Evolutionary conservation across 1,284 basidiomycete species (phyloP).

Genomic region (Ceratobasidium sp.): DNA sequence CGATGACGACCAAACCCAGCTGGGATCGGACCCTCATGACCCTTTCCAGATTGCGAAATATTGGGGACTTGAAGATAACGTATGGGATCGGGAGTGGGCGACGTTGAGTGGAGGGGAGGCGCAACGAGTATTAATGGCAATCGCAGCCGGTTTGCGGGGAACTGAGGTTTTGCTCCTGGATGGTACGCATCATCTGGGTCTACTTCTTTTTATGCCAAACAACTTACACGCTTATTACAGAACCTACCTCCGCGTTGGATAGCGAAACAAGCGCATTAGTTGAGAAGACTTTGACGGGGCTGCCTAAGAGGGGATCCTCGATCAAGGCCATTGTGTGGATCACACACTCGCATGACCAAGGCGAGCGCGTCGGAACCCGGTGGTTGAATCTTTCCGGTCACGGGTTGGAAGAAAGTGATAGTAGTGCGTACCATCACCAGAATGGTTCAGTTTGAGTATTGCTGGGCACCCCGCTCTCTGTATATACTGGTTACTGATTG

Average conservation of each 20-base stretch:
- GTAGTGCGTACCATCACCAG: slow-evolving; percentile 7
- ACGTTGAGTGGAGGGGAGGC: slow-evolving; percentile 83
- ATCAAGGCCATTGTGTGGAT: slow-evolving; percentile 84
- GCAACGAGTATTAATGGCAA: slow-evolving; percentile 79
- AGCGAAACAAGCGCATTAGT: slow-evolving; percentile 67
- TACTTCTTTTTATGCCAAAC: background rate
- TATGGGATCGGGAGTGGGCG: slow-evolving; percentile 81
- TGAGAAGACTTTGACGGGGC: slow-evolving; percentile 64
- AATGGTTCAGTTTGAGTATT: slow-evolving; percentile 1
- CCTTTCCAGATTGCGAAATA: slow-evolving; percentile 63
- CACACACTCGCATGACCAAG: slow-evolving; percentile 84
- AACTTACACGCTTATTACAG: slow-evolving; percentile 53
- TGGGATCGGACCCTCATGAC: slow-evolving; percentile 49
- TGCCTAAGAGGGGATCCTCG: slow-evolving; percentile 58
- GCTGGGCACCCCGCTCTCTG: background rate
- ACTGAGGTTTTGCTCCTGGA: slow-evolving; percentile 85
- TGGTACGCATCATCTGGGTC: slow-evolving; percentile 58
- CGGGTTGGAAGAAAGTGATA: slow-evolving; percentile 28
- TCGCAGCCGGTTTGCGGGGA: slow-evolving; percentile 71
- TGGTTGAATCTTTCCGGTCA: slow-evolving; percentile 44
- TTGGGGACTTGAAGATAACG: slow-evolving; percentile 70
- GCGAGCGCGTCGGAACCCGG: slow-evolving; percentile 71
- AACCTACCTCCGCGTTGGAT: slow-evolving; percentile 87
- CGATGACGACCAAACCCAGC: slow-evolving; percentile 38
- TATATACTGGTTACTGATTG: background rate